Percentiles rank a stretch among this genome's conserved stretches.
These are phyloP conservation scores for Peniophora sp. DNA, from an alignment of 1,284 basidiomycete species.

Conservation along the genomic window DNA sequence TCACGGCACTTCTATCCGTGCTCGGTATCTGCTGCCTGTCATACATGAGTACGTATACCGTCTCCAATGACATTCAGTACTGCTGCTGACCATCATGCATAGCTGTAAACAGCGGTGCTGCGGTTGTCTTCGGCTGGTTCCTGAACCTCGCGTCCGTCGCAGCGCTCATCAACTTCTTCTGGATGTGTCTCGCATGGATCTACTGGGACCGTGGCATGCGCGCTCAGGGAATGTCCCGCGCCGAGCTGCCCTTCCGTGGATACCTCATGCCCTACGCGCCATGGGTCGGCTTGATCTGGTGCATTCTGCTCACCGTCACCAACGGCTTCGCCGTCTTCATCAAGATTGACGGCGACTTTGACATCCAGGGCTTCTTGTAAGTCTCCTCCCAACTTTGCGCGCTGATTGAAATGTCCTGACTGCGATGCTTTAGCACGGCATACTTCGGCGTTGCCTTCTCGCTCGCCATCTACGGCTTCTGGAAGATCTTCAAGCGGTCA, in stretches of 20 bases:
- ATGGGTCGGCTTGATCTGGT: slow-evolving; percentile 16
- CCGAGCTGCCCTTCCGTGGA: slow-evolving; percentile 38
- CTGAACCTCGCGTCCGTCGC: no score
- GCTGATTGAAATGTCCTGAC: no score
- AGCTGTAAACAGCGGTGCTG: no score
- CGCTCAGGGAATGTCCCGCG: slow-evolving; percentile 39
- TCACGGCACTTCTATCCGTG: slow-evolving; percentile 29
- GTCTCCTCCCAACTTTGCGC: no score
- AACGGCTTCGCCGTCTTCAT: slow-evolving; percentile 36
- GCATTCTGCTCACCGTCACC: slow-evolving; percentile 23
- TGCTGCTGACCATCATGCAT: neutral
- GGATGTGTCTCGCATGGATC: neutral
- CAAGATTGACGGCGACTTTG: neutral
- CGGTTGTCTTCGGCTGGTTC: no score
- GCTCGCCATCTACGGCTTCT: no score
- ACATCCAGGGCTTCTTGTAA: no score
- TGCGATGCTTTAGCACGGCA: no score
- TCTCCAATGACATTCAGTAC: neutral
- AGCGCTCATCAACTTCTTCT: no score
- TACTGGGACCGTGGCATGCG: slow-evolving; percentile 34
- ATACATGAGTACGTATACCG: neutral
- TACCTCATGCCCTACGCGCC: slow-evolving; percentile 20
- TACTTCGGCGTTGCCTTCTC: no score
- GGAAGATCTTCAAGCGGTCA: no score
- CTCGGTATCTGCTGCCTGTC: neutral